Percentiles rank a stretch among this genome's conserved stretches.
Conservation (phyloP, 2,329 filamentous ascomycete genomes). For the Chaetomiaceae sp. region DNA sequence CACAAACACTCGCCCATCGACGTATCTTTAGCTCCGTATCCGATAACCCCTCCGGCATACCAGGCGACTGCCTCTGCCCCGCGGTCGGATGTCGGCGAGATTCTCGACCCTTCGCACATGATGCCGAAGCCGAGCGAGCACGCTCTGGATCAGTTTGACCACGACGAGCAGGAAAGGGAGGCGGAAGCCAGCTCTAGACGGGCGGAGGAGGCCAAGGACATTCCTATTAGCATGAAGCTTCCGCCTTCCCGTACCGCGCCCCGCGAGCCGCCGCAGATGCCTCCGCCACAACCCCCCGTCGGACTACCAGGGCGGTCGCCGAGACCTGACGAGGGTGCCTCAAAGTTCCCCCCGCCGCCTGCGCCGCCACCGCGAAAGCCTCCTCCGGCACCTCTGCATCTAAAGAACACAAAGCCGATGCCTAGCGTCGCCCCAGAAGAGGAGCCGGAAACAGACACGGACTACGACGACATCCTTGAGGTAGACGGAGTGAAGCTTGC, state of each 20-base stretch:
- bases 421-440: conserved; percentile 44
- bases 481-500: conserved; percentile 57
- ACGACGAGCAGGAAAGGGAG: conserved; percentile 48
- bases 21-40: conserved; percentile 57
- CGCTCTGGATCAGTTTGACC: conserved; percentile 53
- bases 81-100: conserved; percentile 44
- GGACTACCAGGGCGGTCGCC: conserved; percentile 43
- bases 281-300: conserved; percentile 48
- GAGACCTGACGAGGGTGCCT: conserved; percentile 41
- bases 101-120: conserved; percentile 52
- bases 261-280: conserved; percentile 47
- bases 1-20: conserved; percentile 56
- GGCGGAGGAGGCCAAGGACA: conserved; percentile 42
- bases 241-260: conserved; percentile 55
- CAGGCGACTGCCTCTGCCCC: conserved; percentile 35
- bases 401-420: conserved; percentile 46
- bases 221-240: conserved; percentile 49
- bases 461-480: conserved; percentile 75
- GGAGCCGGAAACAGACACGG: conserved; percentile 64
- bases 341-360: conserved; percentile 49
- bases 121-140: conserved; percentile 61
- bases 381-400: conserved; percentile 77
- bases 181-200: conserved; percentile 44
- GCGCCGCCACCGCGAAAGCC: conserved; percentile 69
- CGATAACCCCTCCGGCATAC: conserved; percentile 60